phyloP scores from a whole-genome alignment of 345 rosid species.

The Bruguiera parviflora region DNA sequence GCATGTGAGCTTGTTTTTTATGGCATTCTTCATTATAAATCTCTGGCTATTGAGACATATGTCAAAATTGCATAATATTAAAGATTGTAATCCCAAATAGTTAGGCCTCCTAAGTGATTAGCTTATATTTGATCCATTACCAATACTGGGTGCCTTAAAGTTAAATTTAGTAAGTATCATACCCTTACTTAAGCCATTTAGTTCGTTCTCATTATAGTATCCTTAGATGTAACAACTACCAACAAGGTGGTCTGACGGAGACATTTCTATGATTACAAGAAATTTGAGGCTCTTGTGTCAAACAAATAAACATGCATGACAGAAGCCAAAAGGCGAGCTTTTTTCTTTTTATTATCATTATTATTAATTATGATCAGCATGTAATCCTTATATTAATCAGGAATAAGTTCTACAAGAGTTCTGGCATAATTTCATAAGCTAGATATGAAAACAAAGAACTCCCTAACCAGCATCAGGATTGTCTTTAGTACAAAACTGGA shows the following conservation, averaged over 20 bases:
- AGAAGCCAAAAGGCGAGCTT: not conserved
- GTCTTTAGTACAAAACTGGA: slow-evolving; percentile 32
- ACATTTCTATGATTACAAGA: not conserved
- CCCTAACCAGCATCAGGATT: slow-evolving; percentile 57
- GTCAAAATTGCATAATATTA: too few species aligned
- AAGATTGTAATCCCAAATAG: too few species aligned
- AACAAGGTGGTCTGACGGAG: not conserved
- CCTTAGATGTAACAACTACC: not conserved
- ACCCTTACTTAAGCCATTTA: not conserved
- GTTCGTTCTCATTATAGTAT: not conserved
- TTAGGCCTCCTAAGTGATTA: too few species aligned
- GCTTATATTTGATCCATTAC: too few species aligned
- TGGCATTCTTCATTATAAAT: too few species aligned
- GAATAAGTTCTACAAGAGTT: not conserved
- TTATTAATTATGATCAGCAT: too few species aligned
- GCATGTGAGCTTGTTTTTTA: too few species aligned
- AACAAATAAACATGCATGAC: not conserved
- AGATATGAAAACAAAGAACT: slow-evolving; percentile 17
- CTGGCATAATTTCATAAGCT: not conserved
- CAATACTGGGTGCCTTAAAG: not conserved
- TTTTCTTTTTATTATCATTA: too few species aligned
- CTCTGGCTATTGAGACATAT: too few species aligned
- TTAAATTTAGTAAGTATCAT: not conserved
- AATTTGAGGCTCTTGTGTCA: too few species aligned
- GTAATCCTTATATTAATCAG: not conserved